Evolutionary conservation across 2,329 filamentous ascomycete genomes (phyloP).

Genomic region (Rhinocladiella similis): DNA sequence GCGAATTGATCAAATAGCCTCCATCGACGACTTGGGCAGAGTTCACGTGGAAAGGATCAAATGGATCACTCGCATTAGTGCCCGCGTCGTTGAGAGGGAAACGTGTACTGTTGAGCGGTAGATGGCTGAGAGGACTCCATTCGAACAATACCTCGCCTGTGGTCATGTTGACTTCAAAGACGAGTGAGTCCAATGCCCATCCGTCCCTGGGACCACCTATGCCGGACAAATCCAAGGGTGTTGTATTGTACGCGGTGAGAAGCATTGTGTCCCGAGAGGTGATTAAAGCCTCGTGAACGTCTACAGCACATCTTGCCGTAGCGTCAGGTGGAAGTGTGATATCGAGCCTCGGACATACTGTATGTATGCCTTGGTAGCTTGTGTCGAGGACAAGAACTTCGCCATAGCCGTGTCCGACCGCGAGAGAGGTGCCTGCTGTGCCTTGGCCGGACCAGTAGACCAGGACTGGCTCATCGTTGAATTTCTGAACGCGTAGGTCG

Average conservation of each 20-base stretch:
- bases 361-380: conserved; percentile 37
- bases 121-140: conserved; percentile 38
- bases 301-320: conserved; percentile 27
- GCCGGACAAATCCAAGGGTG: conserved; percentile 32
- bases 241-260: conserved; percentile 38
- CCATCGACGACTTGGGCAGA: conserved; percentile 6
- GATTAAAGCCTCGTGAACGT: conserved; percentile 38
- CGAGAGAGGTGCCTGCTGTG: background rate
- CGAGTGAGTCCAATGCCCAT: conserved; percentile 34
- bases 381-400: conserved; percentile 31
- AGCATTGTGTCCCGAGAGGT: conserved; percentile 37
- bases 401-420: conserved; percentile 21
- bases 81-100: background rate
- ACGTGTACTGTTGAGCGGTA: conserved; percentile 36
- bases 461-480: conserved; percentile 37
- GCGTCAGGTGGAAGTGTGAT: conserved; percentile 8
- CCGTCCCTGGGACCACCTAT: conserved; percentile 32
- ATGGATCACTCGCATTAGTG: conserved; percentile 31
- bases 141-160: conserved; percentile 35
- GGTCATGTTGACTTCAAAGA: conserved; percentile 36
- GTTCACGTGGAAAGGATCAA: conserved; percentile 58
- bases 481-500: conserved; percentile 38
- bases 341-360: conserved; percentile 21
- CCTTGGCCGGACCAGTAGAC: conserved; percentile 38
- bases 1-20: conserved; percentile 11